phyloP scores from a whole-genome alignment of 306 rosid species.

The Cucumis sativus region DNA sequence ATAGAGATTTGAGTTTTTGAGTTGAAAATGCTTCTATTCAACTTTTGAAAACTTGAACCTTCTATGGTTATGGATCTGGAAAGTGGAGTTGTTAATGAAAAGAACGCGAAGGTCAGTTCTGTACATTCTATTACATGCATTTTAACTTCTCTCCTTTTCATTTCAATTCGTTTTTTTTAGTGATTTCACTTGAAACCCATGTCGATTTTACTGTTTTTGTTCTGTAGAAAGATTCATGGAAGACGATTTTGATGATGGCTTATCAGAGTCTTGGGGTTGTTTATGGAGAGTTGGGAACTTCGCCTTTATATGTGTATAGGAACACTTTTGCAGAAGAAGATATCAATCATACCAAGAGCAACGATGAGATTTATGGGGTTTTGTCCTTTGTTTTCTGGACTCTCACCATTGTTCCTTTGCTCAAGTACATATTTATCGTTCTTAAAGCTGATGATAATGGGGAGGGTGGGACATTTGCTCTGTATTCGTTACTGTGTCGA shows the following conservation, averaged over 20 bases:
- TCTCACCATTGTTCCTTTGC: slow-evolving; percentile 61
- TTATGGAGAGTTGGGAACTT: slow-evolving; percentile 90
- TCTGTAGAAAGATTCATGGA: slow-evolving; percentile 73
- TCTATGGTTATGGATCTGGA: slow-evolving; percentile 64
- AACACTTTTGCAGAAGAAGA: slow-evolving; percentile 74
- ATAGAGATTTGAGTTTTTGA: slow-evolving; percentile 4
- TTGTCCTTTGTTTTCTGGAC: slow-evolving; percentile 91
- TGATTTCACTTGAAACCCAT: slow-evolving; percentile 3
- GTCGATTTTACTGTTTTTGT: slow-evolving; percentile 2
- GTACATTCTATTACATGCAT: slow-evolving; percentile 2
- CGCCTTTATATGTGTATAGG: slow-evolving; percentile 74
- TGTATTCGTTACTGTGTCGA: slow-evolving; percentile 80
- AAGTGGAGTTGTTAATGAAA: slow-evolving; percentile 25
- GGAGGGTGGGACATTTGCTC: slow-evolving; percentile 95
- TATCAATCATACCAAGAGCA: slow-evolving; percentile 39
- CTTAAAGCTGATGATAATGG: slow-evolving; percentile 89
- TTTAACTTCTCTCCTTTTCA: slow-evolving; percentile 6
- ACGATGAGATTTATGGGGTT: slow-evolving; percentile 77
- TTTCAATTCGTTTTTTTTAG: background rate
- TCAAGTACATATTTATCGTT: slow-evolving; percentile 81
- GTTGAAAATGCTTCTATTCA: slow-evolving; percentile 26
- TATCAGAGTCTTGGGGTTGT: slow-evolving; percentile 96
- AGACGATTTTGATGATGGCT: slow-evolving; percentile 59
- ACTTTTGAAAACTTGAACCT: slow-evolving; percentile 15
- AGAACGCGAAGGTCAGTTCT: slow-evolving; percentile 46